Evolutionary conservation across 768 basidiomycete genomes (phyloP), one percentile per base, ranked within the genome.

Genomic region (Pleurotus salmoneostramineus): DNA sequence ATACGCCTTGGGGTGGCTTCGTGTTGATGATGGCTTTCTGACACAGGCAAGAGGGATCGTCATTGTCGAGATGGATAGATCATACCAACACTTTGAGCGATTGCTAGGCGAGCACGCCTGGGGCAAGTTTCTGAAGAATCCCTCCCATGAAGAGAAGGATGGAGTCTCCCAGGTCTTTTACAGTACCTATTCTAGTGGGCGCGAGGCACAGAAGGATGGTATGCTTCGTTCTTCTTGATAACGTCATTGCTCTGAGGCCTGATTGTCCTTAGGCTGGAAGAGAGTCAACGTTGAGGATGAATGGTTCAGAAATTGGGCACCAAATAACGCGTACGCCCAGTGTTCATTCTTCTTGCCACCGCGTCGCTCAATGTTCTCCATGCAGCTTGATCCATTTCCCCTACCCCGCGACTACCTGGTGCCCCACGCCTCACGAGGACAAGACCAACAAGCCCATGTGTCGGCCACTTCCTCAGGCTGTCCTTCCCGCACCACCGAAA

Each of bases 71-170:
- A 66, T 84, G 58, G 71, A 75, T 35, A 75, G 75, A 57, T 62
- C 63, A 3, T 77, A 70, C 50, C 62, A 62, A 14, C 64, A 72
- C 45, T 69, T 72, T 14, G 67, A 72, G 21, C 64, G 65, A 11
- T 61, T 84, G 11, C 67, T 84, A 1, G 83, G 82, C 56, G 80
- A 81, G 61, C 83, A 84, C 60, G 70, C 71, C 12, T 83, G 81
- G 81, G 56, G 54, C 15, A 72, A 79, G 33, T 76, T 83, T 54
- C 66, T 84, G 14, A 71, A 66, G 60, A 69, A 72, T 4, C 77
- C 79, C 1, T 65, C 52, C 4, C 58, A 58, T 0, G 74, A 79
- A 35, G 79, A 83, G 62, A 62, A 62, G 12, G 67, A 65, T 0
- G 63, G 72, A 32, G 68, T 71, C 6, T 72, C 73, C 7, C 67